Evolutionary conservation across 2,329 filamentous ascomycete genomes (phyloP).

Genomic region (Phyllosticta ampelicida): DNA sequence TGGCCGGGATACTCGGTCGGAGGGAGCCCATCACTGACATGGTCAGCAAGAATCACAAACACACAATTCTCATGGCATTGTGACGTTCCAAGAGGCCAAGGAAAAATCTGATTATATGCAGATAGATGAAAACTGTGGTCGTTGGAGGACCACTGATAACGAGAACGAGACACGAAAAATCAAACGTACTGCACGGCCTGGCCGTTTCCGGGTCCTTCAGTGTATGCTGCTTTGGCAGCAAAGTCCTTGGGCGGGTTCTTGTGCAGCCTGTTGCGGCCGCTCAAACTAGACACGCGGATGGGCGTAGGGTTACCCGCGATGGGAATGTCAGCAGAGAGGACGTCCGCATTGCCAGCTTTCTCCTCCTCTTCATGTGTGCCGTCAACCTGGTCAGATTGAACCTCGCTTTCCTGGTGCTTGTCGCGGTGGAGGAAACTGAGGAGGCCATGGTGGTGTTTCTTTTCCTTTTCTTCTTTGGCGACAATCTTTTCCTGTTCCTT

Average conservation of each 20-base stretch:
- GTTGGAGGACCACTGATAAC: not conserved
- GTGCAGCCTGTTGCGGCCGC: slow-evolving; percentile 25
- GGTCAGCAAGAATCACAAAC: not conserved
- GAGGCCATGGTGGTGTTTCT: slow-evolving; percentile 25
- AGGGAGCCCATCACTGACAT: no score
- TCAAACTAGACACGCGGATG: slow-evolving; percentile 19
- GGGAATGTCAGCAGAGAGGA: slow-evolving; percentile 6
- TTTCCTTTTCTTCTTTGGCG: slow-evolving; percentile 20
- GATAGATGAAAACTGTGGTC: not conserved
- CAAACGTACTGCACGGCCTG: slow-evolving; percentile 2
- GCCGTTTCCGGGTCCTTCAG: not conserved
- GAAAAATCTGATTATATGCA: not conserved
- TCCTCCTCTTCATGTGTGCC: not conserved
- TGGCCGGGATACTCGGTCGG: not conserved
- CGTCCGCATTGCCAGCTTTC: not conserved
- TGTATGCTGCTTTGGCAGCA: slow-evolving; percentile 14
- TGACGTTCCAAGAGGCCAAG: not conserved
- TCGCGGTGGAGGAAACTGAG: slow-evolving; percentile 32
- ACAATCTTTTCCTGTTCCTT: slow-evolving; percentile 12
- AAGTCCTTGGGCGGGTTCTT: slow-evolving; percentile 31
- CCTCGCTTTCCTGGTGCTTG: slow-evolving; percentile 23
- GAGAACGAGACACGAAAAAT: slow-evolving; percentile 8
- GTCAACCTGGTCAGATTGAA: slow-evolving; percentile 15
- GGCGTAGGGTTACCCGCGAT: slow-evolving; percentile 18
- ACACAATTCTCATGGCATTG: not conserved